Base-by-base conservation (phyloP, 2,329 filamentous ascomycete genomes). In the Celoporthe dispersa region DNA sequence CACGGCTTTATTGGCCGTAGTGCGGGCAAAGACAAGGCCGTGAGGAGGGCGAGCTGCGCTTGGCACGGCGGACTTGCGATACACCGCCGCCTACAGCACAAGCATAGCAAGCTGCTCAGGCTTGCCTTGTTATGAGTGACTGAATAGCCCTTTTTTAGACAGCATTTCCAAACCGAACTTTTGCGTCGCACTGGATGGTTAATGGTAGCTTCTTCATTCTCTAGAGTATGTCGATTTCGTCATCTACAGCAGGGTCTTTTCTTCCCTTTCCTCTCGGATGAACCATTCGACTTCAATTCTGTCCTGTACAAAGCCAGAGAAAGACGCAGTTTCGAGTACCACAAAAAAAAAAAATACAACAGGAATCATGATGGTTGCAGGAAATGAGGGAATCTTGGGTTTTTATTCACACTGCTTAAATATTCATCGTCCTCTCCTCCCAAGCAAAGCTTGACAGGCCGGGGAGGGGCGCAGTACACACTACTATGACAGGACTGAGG, bases 21-120 rank as follows among this genome's bases (percentile, higher is more conserved):
- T 61, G 33, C 70, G 68, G 70, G 60, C 53, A 70, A 71, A 71
- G 64, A 44, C 62, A 71, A 70, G 41, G 64, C 70, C 68, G 70
- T 44, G 67, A 66, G 67, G 59, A 59, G 59, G 33, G 53, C 51
- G 28, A 41, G 19, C 5, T 62, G 2, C 14, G 11, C 19, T 59
- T 14, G 25, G n/a, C 19, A 3, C 9, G 19, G 25, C 65, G 65
- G 65, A 67, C 37, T 67, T 67, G 37, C 37, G 25, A 67, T 67
- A 48, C 37, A 60, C 65, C 65, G 65, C 63, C 19, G 3, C 19
- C 22, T 48, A 48, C 22, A n/a, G 44, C 44, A 8, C 44, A 48
- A n/a, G 22, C 33, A n/a, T 14, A 19, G 28, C n/a, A 22, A 4
- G n/a, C 11, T 22, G 61, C 28, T 33, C 57, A 60, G 19, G 57